A percentile compares a stretch with the other conserved stretches of the same genome.
These are phyloP conservation scores for Takashimella koratensis DNA, from an alignment of 1,284 basidiomycete genomes.

Conservation along the genomic window DNA sequence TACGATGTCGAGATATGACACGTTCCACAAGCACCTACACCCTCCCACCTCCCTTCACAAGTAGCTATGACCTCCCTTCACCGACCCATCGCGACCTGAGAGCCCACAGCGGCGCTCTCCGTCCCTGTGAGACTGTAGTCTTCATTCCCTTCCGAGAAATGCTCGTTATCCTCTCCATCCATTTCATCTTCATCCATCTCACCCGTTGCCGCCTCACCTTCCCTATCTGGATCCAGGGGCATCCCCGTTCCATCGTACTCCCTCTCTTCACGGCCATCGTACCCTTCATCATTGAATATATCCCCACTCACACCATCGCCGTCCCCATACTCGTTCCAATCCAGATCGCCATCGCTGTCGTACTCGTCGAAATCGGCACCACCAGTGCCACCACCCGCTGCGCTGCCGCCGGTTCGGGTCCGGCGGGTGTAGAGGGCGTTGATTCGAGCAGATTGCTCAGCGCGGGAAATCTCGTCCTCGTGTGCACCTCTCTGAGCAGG, in stretches of 20 bases:
- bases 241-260: slow-evolving; percentile 24
- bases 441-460: slow-evolving; percentile 22
- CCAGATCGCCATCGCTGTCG: slow-evolving; percentile 7
- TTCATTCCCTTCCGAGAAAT: slow-evolving; percentile 35
- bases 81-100: too few relatives aligned
- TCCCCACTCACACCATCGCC: background rate
- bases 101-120: too few relatives aligned
- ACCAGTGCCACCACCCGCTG: slow-evolving; percentile 5
- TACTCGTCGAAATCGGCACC: slow-evolving; percentile 6
- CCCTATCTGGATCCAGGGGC: slow-evolving; percentile 8
- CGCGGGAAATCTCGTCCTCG: slow-evolving; percentile 31
- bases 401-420: slow-evolving; percentile 3
- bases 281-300: slow-evolving; percentile 10
- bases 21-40: too few relatives aligned
- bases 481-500: background rate
- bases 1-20: too few relatives aligned
- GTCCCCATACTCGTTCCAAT: background rate
- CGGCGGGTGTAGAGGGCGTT: slow-evolving; percentile 26
- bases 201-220: background rate
- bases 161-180: slow-evolving; percentile 30
- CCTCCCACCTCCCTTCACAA: too few relatives aligned
- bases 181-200: slow-evolving; percentile 21
- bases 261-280: slow-evolving; percentile 9
- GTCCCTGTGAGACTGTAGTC: slow-evolving; percentile 31
- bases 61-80: too few relatives aligned